Evolutionary conservation across 345 rosid genomes (phyloP).

Genomic region (Arabidopsis arenosa): DNA sequence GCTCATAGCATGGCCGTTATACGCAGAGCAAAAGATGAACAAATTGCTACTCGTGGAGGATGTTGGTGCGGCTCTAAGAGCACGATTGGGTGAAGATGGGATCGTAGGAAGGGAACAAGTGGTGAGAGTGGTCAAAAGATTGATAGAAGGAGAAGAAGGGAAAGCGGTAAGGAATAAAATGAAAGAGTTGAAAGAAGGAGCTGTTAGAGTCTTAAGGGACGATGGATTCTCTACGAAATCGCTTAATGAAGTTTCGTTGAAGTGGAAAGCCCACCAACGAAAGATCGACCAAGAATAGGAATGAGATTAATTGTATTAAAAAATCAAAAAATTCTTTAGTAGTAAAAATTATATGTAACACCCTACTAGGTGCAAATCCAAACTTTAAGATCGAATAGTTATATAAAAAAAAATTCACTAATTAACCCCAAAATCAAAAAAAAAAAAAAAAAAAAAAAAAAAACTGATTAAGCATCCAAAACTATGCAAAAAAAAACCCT

Average conservation of each 20-base stretch:
- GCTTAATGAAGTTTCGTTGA: slow-evolving; percentile 17
- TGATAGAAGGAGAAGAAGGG: slow-evolving; percentile 44
- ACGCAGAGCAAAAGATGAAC: slow-evolving; percentile 38
- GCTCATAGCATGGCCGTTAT: slow-evolving; percentile 41
- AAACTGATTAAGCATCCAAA: too few relatives aligned
- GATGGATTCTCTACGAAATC: slow-evolving; percentile 37
- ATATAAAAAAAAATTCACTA: too few relatives aligned
- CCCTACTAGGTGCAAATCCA: too few relatives aligned
- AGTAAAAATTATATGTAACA: too few relatives aligned
- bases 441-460: too few relatives aligned
- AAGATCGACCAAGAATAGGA: neutral
- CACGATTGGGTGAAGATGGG: neutral
- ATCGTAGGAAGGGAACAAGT: slow-evolving; percentile 24
- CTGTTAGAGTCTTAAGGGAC: slow-evolving; percentile 10
- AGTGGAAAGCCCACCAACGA: slow-evolving; percentile 33
- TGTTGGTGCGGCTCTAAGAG: slow-evolving; percentile 11
- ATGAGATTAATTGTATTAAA: too few relatives aligned
- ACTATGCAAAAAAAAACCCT: too few relatives aligned
- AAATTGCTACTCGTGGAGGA: slow-evolving; percentile 28
- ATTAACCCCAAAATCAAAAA: too few relatives aligned
- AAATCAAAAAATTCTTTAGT: too few relatives aligned
- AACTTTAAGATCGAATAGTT: too few relatives aligned
- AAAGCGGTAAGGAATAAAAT: slow-evolving; percentile 3
- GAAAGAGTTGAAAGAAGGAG: slow-evolving; percentile 28
- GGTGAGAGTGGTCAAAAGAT: slow-evolving; percentile 19